phyloP scores from a whole-genome alignment of 352 stramenopile genomes.

The Peronospora farinosa region DNA sequence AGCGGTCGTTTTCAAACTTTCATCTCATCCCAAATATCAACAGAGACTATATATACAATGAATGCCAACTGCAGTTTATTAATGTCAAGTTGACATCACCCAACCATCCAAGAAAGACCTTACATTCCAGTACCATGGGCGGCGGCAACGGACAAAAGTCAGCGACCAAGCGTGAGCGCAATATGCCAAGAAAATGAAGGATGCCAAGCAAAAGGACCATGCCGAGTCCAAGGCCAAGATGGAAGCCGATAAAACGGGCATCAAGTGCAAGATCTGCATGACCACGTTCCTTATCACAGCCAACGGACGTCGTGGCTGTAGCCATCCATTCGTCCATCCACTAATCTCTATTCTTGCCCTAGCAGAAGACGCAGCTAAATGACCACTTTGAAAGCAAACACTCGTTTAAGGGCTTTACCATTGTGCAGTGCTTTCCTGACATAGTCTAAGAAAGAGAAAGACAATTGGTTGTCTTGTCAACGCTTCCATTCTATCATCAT shows the following conservation, averaged over 20 bases:
- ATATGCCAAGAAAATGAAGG: conserved; percentile 83
- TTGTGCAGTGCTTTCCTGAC: conserved; percentile 71
- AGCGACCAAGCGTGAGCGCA: conserved; percentile 70
- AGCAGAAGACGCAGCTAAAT: conserved; percentile 57
- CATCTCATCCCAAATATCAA: too few species aligned
- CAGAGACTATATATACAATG: too few species aligned
- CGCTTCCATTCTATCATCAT: too few species aligned
- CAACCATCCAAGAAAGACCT: conserved; percentile 5
- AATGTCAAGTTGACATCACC: conserved; percentile 9
- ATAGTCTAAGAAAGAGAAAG: conserved; percentile 14
- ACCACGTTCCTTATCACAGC: conserved; percentile 84
- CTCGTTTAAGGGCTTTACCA: conserved; percentile 58
- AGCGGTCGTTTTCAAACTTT: too few species aligned
- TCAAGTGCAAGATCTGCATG: conserved; percentile 88
- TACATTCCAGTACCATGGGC: conserved; percentile 43
- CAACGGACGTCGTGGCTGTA: conserved; percentile 41
- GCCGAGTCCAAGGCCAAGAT: conserved; percentile 80
- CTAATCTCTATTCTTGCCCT: background rate
- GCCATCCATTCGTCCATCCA: background rate
- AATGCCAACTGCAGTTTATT: too few species aligned
- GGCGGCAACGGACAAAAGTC: conserved; percentile 82
- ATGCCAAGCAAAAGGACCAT: conserved; percentile 73
- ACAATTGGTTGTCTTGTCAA: background rate
- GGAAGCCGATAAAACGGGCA: conserved; percentile 59
- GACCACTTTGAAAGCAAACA: conserved; percentile 84